Evolutionary conservation across 257 asterid genomes (phyloP), one percentile per base, ranked within the genome.

Genomic region (Solanum sparsipilum): DNA sequence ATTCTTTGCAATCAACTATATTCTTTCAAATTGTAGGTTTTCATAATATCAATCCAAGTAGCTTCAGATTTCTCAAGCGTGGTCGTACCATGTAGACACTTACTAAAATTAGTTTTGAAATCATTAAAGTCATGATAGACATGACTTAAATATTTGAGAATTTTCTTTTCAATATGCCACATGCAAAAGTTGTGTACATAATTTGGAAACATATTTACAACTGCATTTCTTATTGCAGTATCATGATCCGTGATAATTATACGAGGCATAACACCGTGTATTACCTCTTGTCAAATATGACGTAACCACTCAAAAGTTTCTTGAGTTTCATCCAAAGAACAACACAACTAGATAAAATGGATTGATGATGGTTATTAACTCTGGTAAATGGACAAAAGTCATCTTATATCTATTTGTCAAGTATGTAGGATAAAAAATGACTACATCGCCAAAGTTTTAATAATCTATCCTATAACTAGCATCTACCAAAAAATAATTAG

Each of bases 341-440:
- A 31, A 86, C 79, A 56, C 72, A 83, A 7, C 88, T 87, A 86
- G 82, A 85, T 27, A 88, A 41, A 27, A 75, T 41, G 7, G 31
- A 85, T 35, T 83, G 88, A 21, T 72, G 71, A 56, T 88, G 84
- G 65, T 78, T 82, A 44, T 89, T 89, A 25, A 89, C 83, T 32
- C 87, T 81, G 18, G 31, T 44, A 52, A 89, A 89, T 13, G 48
- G 4, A 34, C 83, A 74, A 68, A 63, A 13, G 23, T 29, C 83
- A 74, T 74, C 7, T 35, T 35, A 18, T 34, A 21, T 39, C 44
- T 38, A 18, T 74, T 34, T 74, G 46, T 18, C 48, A 74, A 34
- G 52, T 75, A 75, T 34, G 31, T 76, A 34, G 56, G 31, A 13
- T 76, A 13, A 76, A 76, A 76, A 16, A 41, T 36, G 9, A 35